Conservation (phyloP, 129 eudicot genomes). For the Centella asiatica region DNA sequence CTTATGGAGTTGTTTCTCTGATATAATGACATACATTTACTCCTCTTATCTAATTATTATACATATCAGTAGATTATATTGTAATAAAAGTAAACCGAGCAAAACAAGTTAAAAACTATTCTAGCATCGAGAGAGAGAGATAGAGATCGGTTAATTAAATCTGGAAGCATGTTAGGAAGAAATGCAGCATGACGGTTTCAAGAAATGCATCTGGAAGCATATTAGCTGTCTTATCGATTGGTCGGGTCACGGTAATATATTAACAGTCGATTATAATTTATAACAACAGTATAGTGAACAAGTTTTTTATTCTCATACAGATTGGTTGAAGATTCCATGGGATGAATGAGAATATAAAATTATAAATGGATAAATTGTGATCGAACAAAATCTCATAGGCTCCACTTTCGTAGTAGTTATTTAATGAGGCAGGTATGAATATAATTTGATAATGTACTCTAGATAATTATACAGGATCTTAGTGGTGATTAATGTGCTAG, state of each 20-base stretch:
- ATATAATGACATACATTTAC: neutral
- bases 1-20: neutral
- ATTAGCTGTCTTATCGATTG: conserved; percentile 11
- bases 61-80: neutral
- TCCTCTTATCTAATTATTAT: neutral
- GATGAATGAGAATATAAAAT: neutral
- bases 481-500: conserved; percentile 4
- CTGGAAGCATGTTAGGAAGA: neutral
- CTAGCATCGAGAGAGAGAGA: neutral
- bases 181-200: neutral
- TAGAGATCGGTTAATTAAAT: neutral
- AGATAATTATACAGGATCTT: neutral
- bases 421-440: conserved; percentile 3
- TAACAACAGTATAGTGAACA: neutral
- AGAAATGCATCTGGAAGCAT: neutral
- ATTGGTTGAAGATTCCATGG: neutral
- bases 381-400: neutral
- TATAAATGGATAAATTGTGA: conserved; percentile 3
- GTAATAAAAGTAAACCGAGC: neutral
- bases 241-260: neutral
- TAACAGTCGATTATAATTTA: neutral
- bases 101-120: conserved; percentile 6
- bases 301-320: conserved; percentile 4
- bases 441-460: neutral
- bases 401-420: conserved; percentile 10